These are phyloP conservation scores for Boletus reticulatus DNA, from an alignment of 768 basidiomycete genomes.

Conservation along the genomic window DNA sequence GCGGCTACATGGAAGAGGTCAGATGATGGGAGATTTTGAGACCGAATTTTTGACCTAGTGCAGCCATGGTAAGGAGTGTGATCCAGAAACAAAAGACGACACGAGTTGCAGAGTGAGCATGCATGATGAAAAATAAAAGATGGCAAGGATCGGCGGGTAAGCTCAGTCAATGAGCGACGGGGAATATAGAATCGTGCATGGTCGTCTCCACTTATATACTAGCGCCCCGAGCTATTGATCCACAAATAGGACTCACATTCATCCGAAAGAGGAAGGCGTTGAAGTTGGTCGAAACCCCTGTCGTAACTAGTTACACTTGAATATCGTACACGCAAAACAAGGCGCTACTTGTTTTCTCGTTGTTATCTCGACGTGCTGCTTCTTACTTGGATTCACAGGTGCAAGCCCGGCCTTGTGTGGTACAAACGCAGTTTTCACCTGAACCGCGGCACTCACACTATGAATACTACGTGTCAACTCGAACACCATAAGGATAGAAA, in stretches of 20 bases:
- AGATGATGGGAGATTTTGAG: background rate
- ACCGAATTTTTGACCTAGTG: slow-evolving; percentile 15
- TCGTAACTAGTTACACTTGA: background rate
- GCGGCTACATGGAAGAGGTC: slow-evolving; percentile 7
- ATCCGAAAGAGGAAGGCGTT: slow-evolving; percentile 11
- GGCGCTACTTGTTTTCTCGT: slow-evolving; percentile 8
- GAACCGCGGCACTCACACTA: slow-evolving; percentile 25
- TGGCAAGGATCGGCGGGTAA: background rate
- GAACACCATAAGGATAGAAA: background rate
- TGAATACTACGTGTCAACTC: background rate
- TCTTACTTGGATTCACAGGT: slow-evolving; percentile 18
- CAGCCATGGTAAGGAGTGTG: slow-evolving; percentile 18
- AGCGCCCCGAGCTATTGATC: background rate
- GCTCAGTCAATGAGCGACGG: slow-evolving; percentile 13
- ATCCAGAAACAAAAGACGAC: slow-evolving; percentile 19
- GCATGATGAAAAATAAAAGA: slow-evolving; percentile 6
- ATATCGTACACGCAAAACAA: slow-evolving; percentile 10
- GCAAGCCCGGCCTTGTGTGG: slow-evolving; percentile 12
- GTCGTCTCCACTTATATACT: slow-evolving; percentile 8
- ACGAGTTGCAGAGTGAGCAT: slow-evolving; percentile 9
- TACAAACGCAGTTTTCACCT: slow-evolving; percentile 17
- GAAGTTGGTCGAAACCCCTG: background rate
- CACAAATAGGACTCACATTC: background rate
- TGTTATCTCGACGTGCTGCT: background rate
- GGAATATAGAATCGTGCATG: background rate